Evolutionary conservation across 2,329 filamentous ascomycete species (phyloP).

Genomic region (Penicillium sp.): DNA sequence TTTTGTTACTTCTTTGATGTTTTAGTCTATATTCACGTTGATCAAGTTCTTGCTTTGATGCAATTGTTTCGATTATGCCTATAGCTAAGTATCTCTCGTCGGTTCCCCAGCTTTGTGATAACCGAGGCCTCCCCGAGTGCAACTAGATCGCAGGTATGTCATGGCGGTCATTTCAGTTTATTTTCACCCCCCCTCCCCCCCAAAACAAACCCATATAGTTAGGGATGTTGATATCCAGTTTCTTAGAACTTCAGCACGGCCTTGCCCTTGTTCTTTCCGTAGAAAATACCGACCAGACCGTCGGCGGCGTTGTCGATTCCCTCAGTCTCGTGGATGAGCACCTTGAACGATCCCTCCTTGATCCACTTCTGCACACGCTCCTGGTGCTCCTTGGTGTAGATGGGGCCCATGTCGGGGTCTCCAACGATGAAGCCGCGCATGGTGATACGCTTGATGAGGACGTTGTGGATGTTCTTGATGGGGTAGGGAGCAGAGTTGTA

Average conservation of each 20-base stretch:
- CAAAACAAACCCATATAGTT: neutral
- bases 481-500: slow-evolving; percentile 74
- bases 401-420: slow-evolving; percentile 66
- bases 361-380: slow-evolving; percentile 76
- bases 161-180: slow-evolving; percentile 15
- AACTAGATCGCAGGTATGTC: slow-evolving; percentile 2
- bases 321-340: slow-evolving; percentile 66
- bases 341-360: slow-evolving; percentile 72
- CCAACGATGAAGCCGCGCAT: slow-evolving; percentile 76
- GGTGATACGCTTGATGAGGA: slow-evolving; percentile 68
- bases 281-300: slow-evolving; percentile 72
- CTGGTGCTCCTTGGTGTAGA: slow-evolving; percentile 71
- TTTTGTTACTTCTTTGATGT: neutral
- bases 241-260: slow-evolving; percentile 70
- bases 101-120: slow-evolving; percentile 6
- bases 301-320: slow-evolving; percentile 77
- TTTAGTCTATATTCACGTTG: neutral
- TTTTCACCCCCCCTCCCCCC: neutral
- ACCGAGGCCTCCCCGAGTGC: slow-evolving; percentile 17
- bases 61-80: neutral
- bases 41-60: neutral
- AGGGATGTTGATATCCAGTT: neutral
- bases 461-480: slow-evolving; percentile 64
- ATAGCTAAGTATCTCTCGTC: neutral
- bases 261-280: slow-evolving; percentile 85